Evolutionary conservation across 352 stramenopile genomes (phyloP).

Genomic region (Phytophthora ohioensis): DNA sequence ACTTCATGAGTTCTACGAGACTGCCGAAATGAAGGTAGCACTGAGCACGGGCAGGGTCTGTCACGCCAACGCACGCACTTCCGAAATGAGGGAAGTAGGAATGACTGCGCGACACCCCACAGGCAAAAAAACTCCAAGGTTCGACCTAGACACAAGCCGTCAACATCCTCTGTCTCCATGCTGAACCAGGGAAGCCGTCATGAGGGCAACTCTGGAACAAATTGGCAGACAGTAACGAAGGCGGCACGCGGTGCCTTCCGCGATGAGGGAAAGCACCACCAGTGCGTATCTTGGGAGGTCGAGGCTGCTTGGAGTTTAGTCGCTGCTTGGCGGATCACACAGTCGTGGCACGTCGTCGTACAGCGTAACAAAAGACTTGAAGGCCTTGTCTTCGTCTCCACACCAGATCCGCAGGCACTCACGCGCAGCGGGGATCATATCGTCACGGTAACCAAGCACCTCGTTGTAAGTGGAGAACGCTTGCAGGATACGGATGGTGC

Average conservation of each 20-base stretch:
- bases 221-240: conserved; percentile 10
- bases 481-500: conserved; percentile 63
- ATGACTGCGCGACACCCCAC: not conserved
- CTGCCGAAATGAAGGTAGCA: conserved; percentile 39
- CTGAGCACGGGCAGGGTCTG: not conserved
- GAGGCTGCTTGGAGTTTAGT: conserved; percentile 15
- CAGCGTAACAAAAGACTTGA: conserved; percentile 67
- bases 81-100: conserved; percentile 42
- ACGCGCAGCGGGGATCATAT: conserved; percentile 62
- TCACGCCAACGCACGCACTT: conserved; percentile 7
- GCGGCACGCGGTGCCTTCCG: conserved; percentile 21
- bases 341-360: conserved; percentile 61
- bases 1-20: not conserved
- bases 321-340: conserved; percentile 29
- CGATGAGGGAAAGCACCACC: conserved; percentile 38
- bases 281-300: conserved; percentile 6
- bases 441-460: conserved; percentile 54
- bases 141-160: not conserved
- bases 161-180: not conserved
- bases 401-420: conserved; percentile 67
- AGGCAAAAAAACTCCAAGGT: conserved; percentile 1
- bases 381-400: conserved; percentile 71
- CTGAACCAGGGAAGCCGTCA: conserved; percentile 43
- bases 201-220: conserved; percentile 43
- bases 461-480: conserved; percentile 83